These are phyloP conservation scores for Stromatinia cepivora DNA, from an alignment of 2,329 filamentous ascomycete species.

Conservation along the genomic window DNA sequence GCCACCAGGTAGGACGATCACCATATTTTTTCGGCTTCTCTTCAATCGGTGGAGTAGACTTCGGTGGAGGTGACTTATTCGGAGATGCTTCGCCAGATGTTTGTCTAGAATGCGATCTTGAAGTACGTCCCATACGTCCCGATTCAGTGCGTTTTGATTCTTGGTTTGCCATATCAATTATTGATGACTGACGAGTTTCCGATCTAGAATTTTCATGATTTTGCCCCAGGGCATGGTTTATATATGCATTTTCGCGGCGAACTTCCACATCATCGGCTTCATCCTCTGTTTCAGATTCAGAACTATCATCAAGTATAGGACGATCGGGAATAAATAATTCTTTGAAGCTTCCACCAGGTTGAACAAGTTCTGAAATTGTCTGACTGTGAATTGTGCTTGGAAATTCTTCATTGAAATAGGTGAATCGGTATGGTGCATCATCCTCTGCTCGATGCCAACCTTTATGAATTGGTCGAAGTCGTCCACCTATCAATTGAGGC, in stretches of 20 bases:
- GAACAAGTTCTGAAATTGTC: slow-evolving; percentile 88
- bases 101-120: slow-evolving; percentile 25
- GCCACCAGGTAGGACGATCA: slow-evolving; percentile 92
- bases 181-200: slow-evolving; percentile 46
- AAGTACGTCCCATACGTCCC: slow-evolving; percentile 9
- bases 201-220: slow-evolving; percentile 47
- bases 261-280: slow-evolving; percentile 30
- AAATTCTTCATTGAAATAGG: slow-evolving; percentile 98
- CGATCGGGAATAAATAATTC: slow-evolving; percentile 92
- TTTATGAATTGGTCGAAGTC: slow-evolving; percentile 75
- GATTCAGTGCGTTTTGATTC: slow-evolving; percentile 28
- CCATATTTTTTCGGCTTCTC: slow-evolving; percentile 61
- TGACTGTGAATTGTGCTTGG: slow-evolving; percentile 95
- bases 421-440: slow-evolving; percentile 90
- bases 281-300: slow-evolving; percentile 60
- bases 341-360: slow-evolving; percentile 78
- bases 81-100: slow-evolving; percentile 35
- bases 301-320: slow-evolving; percentile 70
- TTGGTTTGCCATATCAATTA: slow-evolving; percentile 31
- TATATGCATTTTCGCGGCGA: slow-evolving; percentile 37
- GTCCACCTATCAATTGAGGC: slow-evolving; percentile 86
- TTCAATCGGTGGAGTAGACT: slow-evolving; percentile 20
- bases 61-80: slow-evolving; percentile 30
- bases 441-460: slow-evolving; percentile 87
- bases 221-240: slow-evolving; percentile 34